Conservation (phyloP, 2,329 filamentous ascomycete genomes). For the Colletotrichum sp. region DNA sequence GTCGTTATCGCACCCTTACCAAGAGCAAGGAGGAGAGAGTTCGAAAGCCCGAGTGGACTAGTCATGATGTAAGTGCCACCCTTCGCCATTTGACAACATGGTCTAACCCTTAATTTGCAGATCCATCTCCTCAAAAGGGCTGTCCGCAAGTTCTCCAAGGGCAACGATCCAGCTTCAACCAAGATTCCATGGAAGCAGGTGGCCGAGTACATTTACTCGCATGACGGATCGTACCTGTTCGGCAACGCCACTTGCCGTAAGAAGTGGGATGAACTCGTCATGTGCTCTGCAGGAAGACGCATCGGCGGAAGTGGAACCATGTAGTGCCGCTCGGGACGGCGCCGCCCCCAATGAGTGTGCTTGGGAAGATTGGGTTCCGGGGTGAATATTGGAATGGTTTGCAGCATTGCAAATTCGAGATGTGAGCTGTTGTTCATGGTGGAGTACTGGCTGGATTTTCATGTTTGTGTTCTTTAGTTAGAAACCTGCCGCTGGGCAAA, state of each 20-base stretch:
- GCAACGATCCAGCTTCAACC: conserved; percentile 29
- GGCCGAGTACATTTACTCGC: conserved; percentile 53
- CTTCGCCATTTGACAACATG: not conserved
- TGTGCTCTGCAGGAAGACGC: not conserved
- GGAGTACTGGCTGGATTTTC: not conserved
- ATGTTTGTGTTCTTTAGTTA: conserved; percentile 10
- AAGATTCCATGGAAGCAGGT: conserved; percentile 64
- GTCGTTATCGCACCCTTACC: conserved; percentile 69
- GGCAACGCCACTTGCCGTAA: conserved; percentile 64
- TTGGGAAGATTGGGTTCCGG: not conserved
- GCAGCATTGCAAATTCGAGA: not conserved
- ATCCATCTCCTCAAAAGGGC: conserved; percentile 49
- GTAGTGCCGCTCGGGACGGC: not conserved
- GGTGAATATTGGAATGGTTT: not conserved
- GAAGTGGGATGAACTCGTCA: conserved; percentile 55
- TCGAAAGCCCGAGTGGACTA: conserved; percentile 69
- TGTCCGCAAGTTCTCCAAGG: conserved; percentile 41
- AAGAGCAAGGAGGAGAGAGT: conserved; percentile 68
- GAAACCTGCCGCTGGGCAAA: conserved; percentile 17
- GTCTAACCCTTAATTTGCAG: conserved; percentile 32
- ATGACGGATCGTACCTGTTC: conserved; percentile 64
- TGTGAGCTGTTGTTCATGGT: not conserved
- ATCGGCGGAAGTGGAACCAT: not conserved
- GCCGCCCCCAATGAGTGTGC: not conserved
- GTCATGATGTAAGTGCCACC: conserved; percentile 63